These are phyloP conservation scores for Cercospora sojina DNA, from an alignment of 2,329 filamentous ascomycete species.

Conservation along the genomic window DNA sequence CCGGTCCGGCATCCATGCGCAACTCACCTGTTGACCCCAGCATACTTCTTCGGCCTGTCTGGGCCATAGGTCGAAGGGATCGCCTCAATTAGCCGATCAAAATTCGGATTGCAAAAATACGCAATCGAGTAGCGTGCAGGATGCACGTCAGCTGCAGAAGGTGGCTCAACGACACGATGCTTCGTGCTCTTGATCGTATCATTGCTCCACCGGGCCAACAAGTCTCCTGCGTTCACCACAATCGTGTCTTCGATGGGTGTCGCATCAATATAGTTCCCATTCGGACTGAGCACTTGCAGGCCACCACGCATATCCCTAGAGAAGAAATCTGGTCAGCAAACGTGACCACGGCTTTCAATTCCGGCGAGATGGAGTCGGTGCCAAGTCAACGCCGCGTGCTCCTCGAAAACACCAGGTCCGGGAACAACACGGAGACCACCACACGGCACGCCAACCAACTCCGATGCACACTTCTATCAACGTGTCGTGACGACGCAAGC, in stretches of 20 bases:
- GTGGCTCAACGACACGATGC: slow-evolving; percentile 86
- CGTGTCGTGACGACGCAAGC: slow-evolving; percentile 11
- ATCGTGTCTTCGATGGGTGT: slow-evolving; percentile 78
- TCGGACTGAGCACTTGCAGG: slow-evolving; percentile 66
- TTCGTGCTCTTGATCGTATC: slow-evolving; percentile 87
- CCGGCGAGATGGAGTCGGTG: neutral
- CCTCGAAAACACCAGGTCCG: neutral
- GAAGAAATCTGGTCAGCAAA: slow-evolving; percentile 29
- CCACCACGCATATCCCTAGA: slow-evolving; percentile 55
- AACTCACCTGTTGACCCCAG: slow-evolving; percentile 59
- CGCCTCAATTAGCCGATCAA: slow-evolving; percentile 71
- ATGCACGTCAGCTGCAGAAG: slow-evolving; percentile 58
- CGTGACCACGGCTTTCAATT: neutral
- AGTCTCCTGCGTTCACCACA: slow-evolving; percentile 84
- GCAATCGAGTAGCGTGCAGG: slow-evolving; percentile 74
- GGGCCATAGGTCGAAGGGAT: slow-evolving; percentile 74
- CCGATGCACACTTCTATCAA: neutral
- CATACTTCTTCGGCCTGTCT: slow-evolving; percentile 70
- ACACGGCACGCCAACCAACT: neutral
- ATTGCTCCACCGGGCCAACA: slow-evolving; percentile 78
- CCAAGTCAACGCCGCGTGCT: neutral
- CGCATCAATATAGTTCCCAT: slow-evolving; percentile 74
- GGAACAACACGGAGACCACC: neutral
- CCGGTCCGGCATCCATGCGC: neutral
- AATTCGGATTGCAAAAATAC: slow-evolving; percentile 90